A percentile compares a stretch with the other conserved stretches of the same genome.
Conservation (phyloP, 495 filamentous ascomycete species). For the Hyaloscypha variabilis region DNA sequence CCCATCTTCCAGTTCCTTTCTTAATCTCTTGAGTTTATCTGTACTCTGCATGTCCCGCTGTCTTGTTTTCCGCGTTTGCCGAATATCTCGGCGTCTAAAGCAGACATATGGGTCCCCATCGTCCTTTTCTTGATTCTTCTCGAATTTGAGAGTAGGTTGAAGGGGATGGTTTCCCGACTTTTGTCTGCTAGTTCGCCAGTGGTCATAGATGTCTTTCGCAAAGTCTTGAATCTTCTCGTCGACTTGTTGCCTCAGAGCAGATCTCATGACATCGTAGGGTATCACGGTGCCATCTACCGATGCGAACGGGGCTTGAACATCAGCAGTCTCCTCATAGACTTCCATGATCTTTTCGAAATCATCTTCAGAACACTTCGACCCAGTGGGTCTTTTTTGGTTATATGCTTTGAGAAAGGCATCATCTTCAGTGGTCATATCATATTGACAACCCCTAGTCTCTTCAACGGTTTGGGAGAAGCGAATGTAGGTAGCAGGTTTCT, state of each 20-base stretch:
- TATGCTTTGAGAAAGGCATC: slow-evolving; percentile 80
- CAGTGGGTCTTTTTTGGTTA: slow-evolving; percentile 71
- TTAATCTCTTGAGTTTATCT: slow-evolving; percentile 89
- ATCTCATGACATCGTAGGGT: slow-evolving; percentile 77
- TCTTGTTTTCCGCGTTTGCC: slow-evolving; percentile 91
- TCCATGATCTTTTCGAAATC: slow-evolving; percentile 94
- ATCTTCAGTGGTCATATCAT: slow-evolving; percentile 93
- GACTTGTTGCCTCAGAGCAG: slow-evolving; percentile 73
- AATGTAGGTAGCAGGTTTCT: slow-evolving; percentile 89
- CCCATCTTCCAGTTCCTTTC: slow-evolving; percentile 90
- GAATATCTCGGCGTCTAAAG: slow-evolving; percentile 93
- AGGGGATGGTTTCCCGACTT: slow-evolving; percentile 66
- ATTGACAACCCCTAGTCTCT: slow-evolving; percentile 80
- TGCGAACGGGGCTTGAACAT: slow-evolving; percentile 81
- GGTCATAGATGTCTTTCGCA: slow-evolving; percentile 84
- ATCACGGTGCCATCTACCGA: slow-evolving; percentile 85
- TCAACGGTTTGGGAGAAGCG: slow-evolving; percentile 98
- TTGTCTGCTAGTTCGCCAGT: slow-evolving; percentile 80
- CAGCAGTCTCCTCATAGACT: slow-evolving; percentile 86
- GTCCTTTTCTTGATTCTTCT: slow-evolving; percentile 89
- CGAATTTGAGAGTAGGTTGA: slow-evolving; percentile 83
- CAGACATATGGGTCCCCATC: slow-evolving; percentile 97
- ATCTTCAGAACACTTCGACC: slow-evolving; percentile 75
- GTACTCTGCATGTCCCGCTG: slow-evolving; percentile 90
- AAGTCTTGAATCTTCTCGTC: slow-evolving; percentile 67